Base-by-base conservation (phyloP, 192 early-diverging fungal genomes). In the Coemansia sp. region DNA sequence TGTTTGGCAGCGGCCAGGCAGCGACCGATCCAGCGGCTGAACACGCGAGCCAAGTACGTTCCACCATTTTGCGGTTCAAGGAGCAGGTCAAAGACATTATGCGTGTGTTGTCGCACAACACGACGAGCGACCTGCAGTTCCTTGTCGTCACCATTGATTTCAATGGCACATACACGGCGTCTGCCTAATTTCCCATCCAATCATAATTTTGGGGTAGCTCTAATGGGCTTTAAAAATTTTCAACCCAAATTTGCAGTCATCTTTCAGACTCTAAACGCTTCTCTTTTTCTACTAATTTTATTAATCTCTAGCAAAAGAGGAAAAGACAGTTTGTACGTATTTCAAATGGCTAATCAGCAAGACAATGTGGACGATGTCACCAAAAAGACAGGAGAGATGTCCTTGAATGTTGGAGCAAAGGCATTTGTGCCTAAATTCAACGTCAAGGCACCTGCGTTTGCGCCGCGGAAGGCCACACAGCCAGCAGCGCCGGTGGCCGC, bases 91-190 rank as follows among this genome's bases (percentile, higher is more conserved):
- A 69, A 8, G 79, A 70, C 19, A 49, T 91, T 6, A 64, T 90
- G 73, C 71, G 76, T 5, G 76, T 75, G 7, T 75, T 93, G 19
- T 74, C 84, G 55, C 82, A 82, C 38, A 85, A 89, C 62, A 81
- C 87, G 5, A 88, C 90, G 39, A 87, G 85, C 23, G 87, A 93
- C 57, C 74, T 94, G 24, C 76, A 88, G 57, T 89, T 87, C 59
- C 78, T 94, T 54, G 87, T 85, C 22, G 87, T 91, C 43, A 83
- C 91, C 1, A 74, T 96, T 49, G 87, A 96, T 65, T 96, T 93
- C 65, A 96, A 96, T 67, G 85, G 86, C 48, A 79, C 79, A 25
- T 93, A 92, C 56, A 59, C 65, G 0, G 21, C 17, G n/a, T 11
- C 27, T 25, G 15, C 21, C 27, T 47, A 15, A 25, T 37, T 22